phyloP scores from a whole-genome alignment of 2,329 filamentous ascomycete species.

The Raffaelea deltoideospora region DNA sequence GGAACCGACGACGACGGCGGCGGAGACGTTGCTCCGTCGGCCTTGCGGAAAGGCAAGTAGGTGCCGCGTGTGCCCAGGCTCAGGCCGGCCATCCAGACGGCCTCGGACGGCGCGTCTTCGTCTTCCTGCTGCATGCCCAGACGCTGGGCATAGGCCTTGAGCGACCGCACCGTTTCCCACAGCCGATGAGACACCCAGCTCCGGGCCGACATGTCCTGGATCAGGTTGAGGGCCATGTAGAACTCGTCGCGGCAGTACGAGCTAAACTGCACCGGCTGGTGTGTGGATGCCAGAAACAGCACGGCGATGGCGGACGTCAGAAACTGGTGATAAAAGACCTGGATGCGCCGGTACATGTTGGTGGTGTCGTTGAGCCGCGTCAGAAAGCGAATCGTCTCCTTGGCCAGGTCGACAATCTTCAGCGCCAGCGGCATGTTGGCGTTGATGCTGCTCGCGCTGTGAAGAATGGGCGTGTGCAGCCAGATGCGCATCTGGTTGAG shows the following conservation, averaged over 20 bases:
- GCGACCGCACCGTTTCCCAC: slow-evolving; percentile 55
- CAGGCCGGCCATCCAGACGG: slow-evolving; percentile 34
- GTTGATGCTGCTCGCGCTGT: slow-evolving; percentile 71
- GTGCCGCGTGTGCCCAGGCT: slow-evolving; percentile 20
- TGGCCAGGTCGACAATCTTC: slow-evolving; percentile 58
- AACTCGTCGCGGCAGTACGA: slow-evolving; percentile 57
- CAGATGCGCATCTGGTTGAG: slow-evolving; percentile 48
- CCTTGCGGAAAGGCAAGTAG: slow-evolving; percentile 3
- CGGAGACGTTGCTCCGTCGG: slow-evolving; percentile 7
- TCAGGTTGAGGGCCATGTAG: slow-evolving; percentile 60
- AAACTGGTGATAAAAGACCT: slow-evolving; percentile 71
- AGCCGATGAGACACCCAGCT: slow-evolving; percentile 58
- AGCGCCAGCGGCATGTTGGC: slow-evolving; percentile 60
- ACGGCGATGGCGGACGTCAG: slow-evolving; percentile 60
- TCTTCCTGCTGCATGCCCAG: slow-evolving; percentile 43
- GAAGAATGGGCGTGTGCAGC: slow-evolving; percentile 75
- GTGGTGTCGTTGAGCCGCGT: slow-evolving; percentile 56
- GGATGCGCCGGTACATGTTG: slow-evolving; percentile 54
- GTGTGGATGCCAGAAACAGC: slow-evolving; percentile 61
- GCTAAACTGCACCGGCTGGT: slow-evolving; percentile 59
- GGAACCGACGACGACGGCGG: not conserved
- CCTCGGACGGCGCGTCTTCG: slow-evolving; percentile 34
- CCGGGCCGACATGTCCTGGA: slow-evolving; percentile 56
- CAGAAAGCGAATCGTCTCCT: slow-evolving; percentile 60
- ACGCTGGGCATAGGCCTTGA: slow-evolving; percentile 57